Percentiles rank a stretch among this genome's conserved stretches.
phyloP scores from a whole-genome alignment of 2,329 filamentous ascomycete genomes.

The Cordyceps pruinosa region DNA sequence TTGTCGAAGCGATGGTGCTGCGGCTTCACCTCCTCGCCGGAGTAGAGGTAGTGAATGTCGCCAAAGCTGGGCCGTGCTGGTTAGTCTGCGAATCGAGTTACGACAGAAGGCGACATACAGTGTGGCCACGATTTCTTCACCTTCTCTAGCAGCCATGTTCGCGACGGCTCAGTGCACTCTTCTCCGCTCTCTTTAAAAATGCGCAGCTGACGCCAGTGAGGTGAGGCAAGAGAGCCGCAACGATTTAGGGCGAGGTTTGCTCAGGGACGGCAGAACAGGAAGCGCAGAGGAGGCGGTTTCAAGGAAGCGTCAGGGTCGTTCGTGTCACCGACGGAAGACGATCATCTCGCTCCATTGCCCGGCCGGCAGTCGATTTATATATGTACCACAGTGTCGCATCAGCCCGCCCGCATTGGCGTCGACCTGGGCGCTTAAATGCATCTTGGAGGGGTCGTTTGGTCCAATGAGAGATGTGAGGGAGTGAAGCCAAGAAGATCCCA shows the following conservation, averaged over 20 bases:
- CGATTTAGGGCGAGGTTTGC: background rate
- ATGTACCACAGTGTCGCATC: background rate
- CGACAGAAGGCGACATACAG: slow-evolving; percentile 32
- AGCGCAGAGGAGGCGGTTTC: background rate
- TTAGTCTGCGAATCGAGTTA: background rate
- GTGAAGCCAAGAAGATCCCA: background rate
- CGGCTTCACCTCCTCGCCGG: slow-evolving; percentile 57
- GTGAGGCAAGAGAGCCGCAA: background rate
- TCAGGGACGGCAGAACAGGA: background rate
- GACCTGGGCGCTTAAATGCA: slow-evolving; percentile 26
- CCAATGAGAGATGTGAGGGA: slow-evolving; percentile 13
- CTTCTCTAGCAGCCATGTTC: slow-evolving; percentile 39
- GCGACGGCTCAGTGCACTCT: background rate
- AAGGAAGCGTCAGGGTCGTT: background rate
- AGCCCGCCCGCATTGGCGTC: slow-evolving; percentile 16
- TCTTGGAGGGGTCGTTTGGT: slow-evolving; percentile 6
- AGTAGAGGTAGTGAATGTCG: slow-evolving; percentile 74
- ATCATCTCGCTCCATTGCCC: slow-evolving; percentile 14
- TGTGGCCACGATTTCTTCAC: slow-evolving; percentile 45
- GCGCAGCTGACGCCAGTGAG: background rate
- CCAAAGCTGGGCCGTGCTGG: slow-evolving; percentile 50
- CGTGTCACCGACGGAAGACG: background rate
- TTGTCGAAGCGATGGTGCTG: slow-evolving; percentile 77
- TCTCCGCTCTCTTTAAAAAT: background rate
- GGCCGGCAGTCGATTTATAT: slow-evolving; percentile 12